These are phyloP conservation scores for Neophaeococcomyces aloes DNA, from an alignment of 2,329 filamentous ascomycete species.

Conservation along the genomic window DNA sequence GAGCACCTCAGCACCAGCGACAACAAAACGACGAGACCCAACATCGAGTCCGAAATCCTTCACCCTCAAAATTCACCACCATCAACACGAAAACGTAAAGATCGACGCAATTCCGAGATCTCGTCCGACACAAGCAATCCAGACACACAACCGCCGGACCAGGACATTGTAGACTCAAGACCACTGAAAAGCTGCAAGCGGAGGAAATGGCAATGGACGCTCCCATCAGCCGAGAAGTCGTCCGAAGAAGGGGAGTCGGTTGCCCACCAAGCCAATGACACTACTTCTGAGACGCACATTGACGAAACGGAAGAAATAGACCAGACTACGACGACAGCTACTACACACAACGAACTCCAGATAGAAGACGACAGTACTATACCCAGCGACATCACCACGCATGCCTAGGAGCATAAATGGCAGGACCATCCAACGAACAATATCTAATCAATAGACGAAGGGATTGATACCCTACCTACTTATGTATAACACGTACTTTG, in stretches of 20 bases:
- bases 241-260: not conserved
- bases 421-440: too few species aligned
- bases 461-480: too few species aligned
- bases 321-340: too few species aligned
- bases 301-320: too few species aligned
- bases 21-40: not conserved
- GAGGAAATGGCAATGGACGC: slow-evolving; percentile 18
- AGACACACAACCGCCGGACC: not conserved
- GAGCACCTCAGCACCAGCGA: slow-evolving; percentile 8
- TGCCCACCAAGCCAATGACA: not conserved
- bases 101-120: slow-evolving; percentile 2
- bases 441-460: too few species aligned
- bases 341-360: too few species aligned
- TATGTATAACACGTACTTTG: too few species aligned
- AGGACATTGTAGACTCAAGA: not conserved
- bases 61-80: not conserved
- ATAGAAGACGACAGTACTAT: too few species aligned
- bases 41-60: not conserved
- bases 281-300: not conserved
- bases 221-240: too few species aligned
- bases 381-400: too few species aligned
- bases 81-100: slow-evolving; percentile 13
- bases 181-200: slow-evolving; percentile 13
- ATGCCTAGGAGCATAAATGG: too few species aligned
- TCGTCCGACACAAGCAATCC: slow-evolving; percentile 6